Percentiles rank a stretch among this genome's conserved stretches.
phyloP scores from a whole-genome alignment of 805 yeast genomes.

The Brettanomyces sp. region DNA sequence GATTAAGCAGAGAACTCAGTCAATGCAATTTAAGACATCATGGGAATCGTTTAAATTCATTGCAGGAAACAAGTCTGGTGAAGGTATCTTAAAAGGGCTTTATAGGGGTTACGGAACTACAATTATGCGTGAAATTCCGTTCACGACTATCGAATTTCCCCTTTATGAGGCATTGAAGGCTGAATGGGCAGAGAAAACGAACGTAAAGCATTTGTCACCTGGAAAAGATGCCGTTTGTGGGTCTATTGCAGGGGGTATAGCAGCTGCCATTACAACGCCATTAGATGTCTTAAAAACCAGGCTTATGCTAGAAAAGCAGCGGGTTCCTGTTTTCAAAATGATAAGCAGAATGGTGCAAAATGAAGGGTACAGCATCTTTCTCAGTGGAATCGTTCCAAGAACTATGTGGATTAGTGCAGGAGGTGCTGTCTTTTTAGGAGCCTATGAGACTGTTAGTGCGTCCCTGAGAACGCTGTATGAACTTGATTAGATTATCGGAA shows the following conservation, averaged over 20 bases:
- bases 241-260: constrained; percentile 71
- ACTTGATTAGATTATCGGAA: too few species aligned
- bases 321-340: constrained; percentile 37
- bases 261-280: constrained; percentile 78
- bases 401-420: constrained; percentile 98
- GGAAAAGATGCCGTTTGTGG: constrained; percentile 80
- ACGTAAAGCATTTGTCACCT: constrained; percentile 40
- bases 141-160: constrained; percentile 93
- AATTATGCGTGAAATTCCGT: constrained; percentile 91
- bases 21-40: constrained; percentile 50
- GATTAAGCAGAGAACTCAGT: constrained; percentile 89
- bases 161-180: constrained; percentile 76
- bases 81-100: constrained; percentile 67
- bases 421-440: constrained; percentile 94
- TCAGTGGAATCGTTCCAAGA: constrained; percentile 87
- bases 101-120: constrained; percentile 94
- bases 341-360: constrained; percentile 47
- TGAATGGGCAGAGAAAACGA: constrained; percentile 38
- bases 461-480: not conserved
- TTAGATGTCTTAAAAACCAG: constrained; percentile 75
- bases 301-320: constrained; percentile 61
- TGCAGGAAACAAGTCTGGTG: constrained; percentile 58
- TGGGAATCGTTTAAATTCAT: constrained; percentile 57
- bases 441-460: constrained; percentile 62
- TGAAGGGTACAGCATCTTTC: constrained; percentile 68